Percentiles rank a stretch among this genome's conserved stretches.
These are phyloP conservation scores for Crotalaria pallida DNA, from an alignment of 306 rosid genomes.

Conservation along the genomic window DNA sequence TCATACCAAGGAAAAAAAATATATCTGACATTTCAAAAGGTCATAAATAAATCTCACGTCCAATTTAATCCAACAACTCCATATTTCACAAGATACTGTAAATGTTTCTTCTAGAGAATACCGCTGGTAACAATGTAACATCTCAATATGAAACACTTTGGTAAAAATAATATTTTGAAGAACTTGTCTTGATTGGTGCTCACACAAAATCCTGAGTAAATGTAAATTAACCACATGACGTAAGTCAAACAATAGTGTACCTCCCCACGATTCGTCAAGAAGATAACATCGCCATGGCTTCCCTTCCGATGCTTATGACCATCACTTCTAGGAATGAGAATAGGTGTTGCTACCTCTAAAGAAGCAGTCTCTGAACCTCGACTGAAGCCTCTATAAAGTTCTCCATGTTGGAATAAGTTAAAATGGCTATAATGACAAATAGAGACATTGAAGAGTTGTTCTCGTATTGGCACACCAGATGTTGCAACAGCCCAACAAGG, in stretches of 20 bases:
- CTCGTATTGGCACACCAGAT: constrained; percentile 91
- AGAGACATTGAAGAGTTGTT: constrained; percentile 92
- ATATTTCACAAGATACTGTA: background rate
- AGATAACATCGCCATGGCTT: constrained; percentile 94
- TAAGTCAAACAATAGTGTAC: constrained; percentile 37
- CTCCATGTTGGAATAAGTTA: constrained; percentile 88
- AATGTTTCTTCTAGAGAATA: background rate
- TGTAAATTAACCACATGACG: background rate
- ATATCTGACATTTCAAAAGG: background rate
- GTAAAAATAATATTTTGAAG: constrained; percentile 2
- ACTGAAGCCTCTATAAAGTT: constrained; percentile 59
- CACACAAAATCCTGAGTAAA: constrained; percentile 3
- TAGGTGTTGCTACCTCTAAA: constrained; percentile 91
- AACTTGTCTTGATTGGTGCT: constrained; percentile 5
- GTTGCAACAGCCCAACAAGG: constrained; percentile 99
- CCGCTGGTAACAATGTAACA: background rate
- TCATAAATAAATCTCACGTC: background rate
- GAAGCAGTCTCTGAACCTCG: constrained; percentile 63
- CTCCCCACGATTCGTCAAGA: constrained; percentile 98
- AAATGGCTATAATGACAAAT: constrained; percentile 83
- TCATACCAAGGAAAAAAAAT: background rate
- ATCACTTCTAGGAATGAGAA: constrained; percentile 79
- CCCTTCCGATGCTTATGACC: constrained; percentile 96
- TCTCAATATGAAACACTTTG: background rate
- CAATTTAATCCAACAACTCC: background rate